Conservation (phyloP, 495 filamentous ascomycete species). For the Aspergillus coremiiformis region DNA sequence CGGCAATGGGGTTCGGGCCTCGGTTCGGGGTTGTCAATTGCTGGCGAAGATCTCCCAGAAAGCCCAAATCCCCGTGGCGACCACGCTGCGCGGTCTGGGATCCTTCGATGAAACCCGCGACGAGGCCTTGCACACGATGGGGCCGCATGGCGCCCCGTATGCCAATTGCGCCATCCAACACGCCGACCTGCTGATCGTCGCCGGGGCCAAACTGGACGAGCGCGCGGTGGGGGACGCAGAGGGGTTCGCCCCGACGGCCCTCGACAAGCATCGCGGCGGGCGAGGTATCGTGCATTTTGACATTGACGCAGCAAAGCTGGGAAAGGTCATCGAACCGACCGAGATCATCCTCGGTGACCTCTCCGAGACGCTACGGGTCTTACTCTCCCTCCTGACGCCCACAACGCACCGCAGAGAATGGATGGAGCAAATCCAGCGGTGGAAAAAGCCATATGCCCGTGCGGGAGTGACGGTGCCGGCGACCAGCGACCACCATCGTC, state of each 20-base stretch:
- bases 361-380: constrained; percentile 57
- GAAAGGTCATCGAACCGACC: constrained; percentile 57
- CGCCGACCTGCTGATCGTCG: constrained; percentile 54
- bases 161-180: constrained; percentile 62
- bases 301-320: constrained; percentile 59
- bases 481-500: constrained; percentile 86
- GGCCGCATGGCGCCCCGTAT: constrained; percentile 59
- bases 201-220: constrained; percentile 57
- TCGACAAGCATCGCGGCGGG: constrained; percentile 4
- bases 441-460: constrained; percentile 83
- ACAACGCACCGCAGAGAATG: constrained; percentile 61
- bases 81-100: constrained; percentile 58
- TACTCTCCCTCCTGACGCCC: constrained; percentile 60
- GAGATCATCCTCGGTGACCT: constrained; percentile 57
- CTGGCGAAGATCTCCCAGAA: constrained; percentile 54
- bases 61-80: constrained; percentile 53
- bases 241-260: constrained; percentile 51
- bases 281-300: constrained; percentile 58
- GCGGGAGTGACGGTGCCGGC: constrained; percentile 58
- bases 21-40: constrained; percentile 11
- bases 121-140: constrained; percentile 57
- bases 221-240: constrained; percentile 49
- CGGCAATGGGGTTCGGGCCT: constrained; percentile 48
- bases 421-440: constrained; percentile 80
- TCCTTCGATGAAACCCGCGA: constrained; percentile 53